phyloP scores from a whole-genome alignment of 192 early-diverging fungal species.

The Coemansia furcata region DNA sequence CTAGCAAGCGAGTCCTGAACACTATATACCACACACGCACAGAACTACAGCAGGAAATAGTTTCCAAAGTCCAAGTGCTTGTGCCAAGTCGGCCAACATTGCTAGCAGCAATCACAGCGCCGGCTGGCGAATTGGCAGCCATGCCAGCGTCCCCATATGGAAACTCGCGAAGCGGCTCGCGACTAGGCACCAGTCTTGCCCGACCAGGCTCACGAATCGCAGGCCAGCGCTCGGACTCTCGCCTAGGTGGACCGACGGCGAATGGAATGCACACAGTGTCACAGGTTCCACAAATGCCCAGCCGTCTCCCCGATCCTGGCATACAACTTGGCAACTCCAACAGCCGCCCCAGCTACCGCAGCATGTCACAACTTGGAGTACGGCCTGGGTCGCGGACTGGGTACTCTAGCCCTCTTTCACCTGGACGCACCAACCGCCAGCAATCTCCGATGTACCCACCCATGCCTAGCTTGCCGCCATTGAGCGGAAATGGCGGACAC shows the following conservation, averaged over 20 bases:
- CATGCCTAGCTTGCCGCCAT: background rate
- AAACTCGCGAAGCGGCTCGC: conserved; percentile 45
- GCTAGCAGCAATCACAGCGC: conserved; percentile 42
- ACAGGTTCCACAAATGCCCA: conserved; percentile 17
- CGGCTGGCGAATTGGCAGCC: conserved; percentile 33
- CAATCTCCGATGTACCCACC: conserved; percentile 11
- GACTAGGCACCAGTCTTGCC: conserved; percentile 17
- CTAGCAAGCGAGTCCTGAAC: conserved; percentile 45
- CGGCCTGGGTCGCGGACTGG: conserved; percentile 38
- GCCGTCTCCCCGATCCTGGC: background rate
- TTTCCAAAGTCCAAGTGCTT: conserved; percentile 22
- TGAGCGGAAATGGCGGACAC: background rate
- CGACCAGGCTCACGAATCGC: conserved; percentile 44
- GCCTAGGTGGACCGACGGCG: conserved; percentile 6
- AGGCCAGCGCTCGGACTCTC: conserved; percentile 29
- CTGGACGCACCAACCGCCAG: conserved; percentile 12
- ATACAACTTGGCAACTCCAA: background rate
- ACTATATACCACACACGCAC: conserved; percentile 44
- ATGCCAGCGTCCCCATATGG: conserved; percentile 38
- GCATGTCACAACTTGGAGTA: conserved; percentile 43
- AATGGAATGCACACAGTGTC: conserved; percentile 1
- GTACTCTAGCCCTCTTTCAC: conserved; percentile 23
- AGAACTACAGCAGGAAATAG: conserved; percentile 40
- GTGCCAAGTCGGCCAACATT: conserved; percentile 26
- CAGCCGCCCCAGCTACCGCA: conserved; percentile 16